phyloP scores from a whole-genome alignment of 495 filamentous ascomycete genomes.

The Aspergillus wentii region DNA sequence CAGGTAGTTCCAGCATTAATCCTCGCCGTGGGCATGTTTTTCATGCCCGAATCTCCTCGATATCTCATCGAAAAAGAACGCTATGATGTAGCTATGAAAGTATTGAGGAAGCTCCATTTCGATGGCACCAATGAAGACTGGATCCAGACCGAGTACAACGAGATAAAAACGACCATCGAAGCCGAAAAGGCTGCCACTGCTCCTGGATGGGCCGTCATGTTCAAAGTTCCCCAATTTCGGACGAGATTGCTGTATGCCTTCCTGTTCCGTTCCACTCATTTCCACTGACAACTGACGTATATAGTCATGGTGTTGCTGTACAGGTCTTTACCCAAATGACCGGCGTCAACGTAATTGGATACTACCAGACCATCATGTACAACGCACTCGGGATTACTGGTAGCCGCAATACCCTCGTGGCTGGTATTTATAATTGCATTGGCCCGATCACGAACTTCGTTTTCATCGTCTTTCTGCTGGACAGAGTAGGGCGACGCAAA shows the following conservation, averaged over 20 bases:
- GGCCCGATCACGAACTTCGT: slow-evolving; percentile 47
- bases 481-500: slow-evolving; percentile 31
- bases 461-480: slow-evolving; percentile 40
- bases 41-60: slow-evolving; percentile 52
- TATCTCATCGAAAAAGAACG: slow-evolving; percentile 47
- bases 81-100: slow-evolving; percentile 38
- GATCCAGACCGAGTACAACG: slow-evolving; percentile 42
- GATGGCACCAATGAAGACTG: slow-evolving; percentile 45
- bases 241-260: slow-evolving; percentile 40
- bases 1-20: slow-evolving; percentile 43
- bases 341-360: slow-evolving; percentile 55
- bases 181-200: slow-evolving; percentile 40
- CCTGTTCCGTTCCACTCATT: neutral
- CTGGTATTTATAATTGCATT: slow-evolving; percentile 57
- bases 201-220: slow-evolving; percentile 47
- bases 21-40: slow-evolving; percentile 43
- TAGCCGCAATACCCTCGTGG: slow-evolving; percentile 45
- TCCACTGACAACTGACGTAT: neutral
- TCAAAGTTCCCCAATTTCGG: slow-evolving; percentile 45
- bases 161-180: slow-evolving; percentile 43
- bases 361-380: slow-evolving; percentile 59
- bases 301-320: slow-evolving; percentile 26
- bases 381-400: slow-evolving; percentile 51
- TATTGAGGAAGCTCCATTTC: slow-evolving; percentile 47
- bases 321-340: slow-evolving; percentile 44